phyloP scores from a whole-genome alignment of 805 yeast species.

The Cyberlindnera veronae region DNA sequence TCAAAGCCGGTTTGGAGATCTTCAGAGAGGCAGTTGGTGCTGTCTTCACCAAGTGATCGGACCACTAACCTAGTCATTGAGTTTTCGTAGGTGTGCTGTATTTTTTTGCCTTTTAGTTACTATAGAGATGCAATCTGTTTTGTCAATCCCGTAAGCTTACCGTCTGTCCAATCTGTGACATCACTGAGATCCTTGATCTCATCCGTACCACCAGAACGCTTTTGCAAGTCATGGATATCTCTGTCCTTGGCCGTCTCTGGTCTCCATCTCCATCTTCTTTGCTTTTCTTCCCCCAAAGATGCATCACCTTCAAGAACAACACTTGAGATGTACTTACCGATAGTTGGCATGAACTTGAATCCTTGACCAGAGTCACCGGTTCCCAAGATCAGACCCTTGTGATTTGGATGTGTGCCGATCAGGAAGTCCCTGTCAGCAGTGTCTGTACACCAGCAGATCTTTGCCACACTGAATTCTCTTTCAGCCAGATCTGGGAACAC shows the following conservation, averaged over 20 bases:
- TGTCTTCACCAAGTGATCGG: conserved; percentile 16
- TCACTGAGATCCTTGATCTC: conserved; percentile 28
- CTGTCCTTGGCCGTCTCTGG: conserved; percentile 30
- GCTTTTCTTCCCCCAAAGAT: conserved; percentile 25
- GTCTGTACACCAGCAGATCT: conserved; percentile 38
- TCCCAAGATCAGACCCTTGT: conserved; percentile 27
- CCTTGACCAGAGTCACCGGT: conserved; percentile 39
- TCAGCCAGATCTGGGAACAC: conserved; percentile 31
- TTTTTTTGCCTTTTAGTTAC: background rate
- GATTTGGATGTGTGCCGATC: conserved; percentile 31
- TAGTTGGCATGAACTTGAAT: conserved; percentile 34
- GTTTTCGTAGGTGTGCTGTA: too few species aligned
- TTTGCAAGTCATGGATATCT: conserved; percentile 25
- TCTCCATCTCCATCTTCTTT: conserved; percentile 35
- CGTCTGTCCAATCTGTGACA: conserved; percentile 26
- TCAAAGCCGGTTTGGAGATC: conserved; percentile 68
- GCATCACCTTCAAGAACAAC: conserved; percentile 31
- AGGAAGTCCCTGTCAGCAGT: conserved; percentile 33
- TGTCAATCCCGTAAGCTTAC: conserved; percentile 3
- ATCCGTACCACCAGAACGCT: conserved; percentile 31
- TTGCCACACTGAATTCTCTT: conserved; percentile 29
- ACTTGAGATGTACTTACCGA: conserved; percentile 32
- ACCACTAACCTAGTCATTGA: background rate
- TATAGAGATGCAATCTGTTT: conserved; percentile 2
- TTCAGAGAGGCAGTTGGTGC: conserved; percentile 53